Evolutionary conservation across 805 yeast genomes (phyloP), one percentile per base, ranked within the genome.

Genomic region (Allodekkera sacchari): DNA sequence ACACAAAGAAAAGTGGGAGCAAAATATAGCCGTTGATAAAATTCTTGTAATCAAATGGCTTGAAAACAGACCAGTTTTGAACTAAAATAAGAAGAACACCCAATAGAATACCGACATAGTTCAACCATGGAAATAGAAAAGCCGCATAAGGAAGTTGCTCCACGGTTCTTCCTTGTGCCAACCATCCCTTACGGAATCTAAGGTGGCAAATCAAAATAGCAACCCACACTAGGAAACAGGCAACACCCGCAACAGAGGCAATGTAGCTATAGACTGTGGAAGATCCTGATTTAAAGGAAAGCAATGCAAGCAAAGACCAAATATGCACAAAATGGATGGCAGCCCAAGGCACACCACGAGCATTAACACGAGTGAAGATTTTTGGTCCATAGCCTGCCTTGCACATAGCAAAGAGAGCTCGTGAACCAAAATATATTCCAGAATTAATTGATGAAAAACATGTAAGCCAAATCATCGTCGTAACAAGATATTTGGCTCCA

Each of bases 371-470:
- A 3, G 63, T 63, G 35, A 80, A 61, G 34, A 42, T 74, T 45
- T 47, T 59, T 57, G 50, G 53, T 6, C 43, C 39, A 39, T 25
- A 83, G 2, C 77, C 74, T 34, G 69, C 75, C 37, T 66, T 59
- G 5, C 85, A 76, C 64, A 79, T 65, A 33, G 71, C 73, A 39
- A 78, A 71, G 10, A 80, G 59, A 1, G 84, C 68, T 51, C 88
- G 63, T 3, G 83, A 72, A 9, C 82, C 83, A 52, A 79, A 66
- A 52, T 73, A 80, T 32, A 79, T 72, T 21, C 81, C 71, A 25
- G 81, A 67, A 55, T 80, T 80, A 45, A 78, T 72, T 5, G 88
- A 82, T 20, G 82, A 74, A 26, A 81, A 52, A 45, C 83, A 72
- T 2, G 81, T 76, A 10, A 77, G 48, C 36, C 77, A 56, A 39